phyloP scores from a whole-genome alignment of 108 stramenopile species.

The Discostella stelligeroides region DNA sequence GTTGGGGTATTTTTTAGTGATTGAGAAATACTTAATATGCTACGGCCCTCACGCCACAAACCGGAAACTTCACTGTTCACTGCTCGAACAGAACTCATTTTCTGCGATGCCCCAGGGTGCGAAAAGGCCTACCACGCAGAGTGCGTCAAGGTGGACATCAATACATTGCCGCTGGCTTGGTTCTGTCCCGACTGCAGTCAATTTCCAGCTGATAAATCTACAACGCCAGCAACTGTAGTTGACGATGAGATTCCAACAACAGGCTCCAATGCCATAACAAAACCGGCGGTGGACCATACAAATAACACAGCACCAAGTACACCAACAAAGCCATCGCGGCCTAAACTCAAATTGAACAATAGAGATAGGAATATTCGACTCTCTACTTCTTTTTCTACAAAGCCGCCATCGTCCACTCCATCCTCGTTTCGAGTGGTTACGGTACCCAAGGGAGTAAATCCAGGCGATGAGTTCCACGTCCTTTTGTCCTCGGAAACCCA shows the following conservation, averaged over 20 bases:
- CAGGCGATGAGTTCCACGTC: conserved; percentile 28
- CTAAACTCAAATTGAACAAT: too few species aligned
- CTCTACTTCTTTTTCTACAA: too few species aligned
- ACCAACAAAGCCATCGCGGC: background rate
- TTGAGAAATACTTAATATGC: too few species aligned
- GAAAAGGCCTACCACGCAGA: conserved; percentile 27
- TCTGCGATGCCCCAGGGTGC: conserved; percentile 20
- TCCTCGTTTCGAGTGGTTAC: conserved; percentile 21
- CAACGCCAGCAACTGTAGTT: background rate
- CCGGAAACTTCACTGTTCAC: background rate
- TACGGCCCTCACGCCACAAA: too few species aligned
- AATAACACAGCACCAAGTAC: background rate
- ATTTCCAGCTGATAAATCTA: background rate
- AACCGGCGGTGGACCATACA: background rate
- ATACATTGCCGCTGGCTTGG: conserved; percentile 18
- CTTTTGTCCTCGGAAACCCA: background rate
- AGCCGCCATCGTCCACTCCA: too few species aligned
- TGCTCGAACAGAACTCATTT: conserved; percentile 8
- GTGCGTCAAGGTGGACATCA: conserved; percentile 15
- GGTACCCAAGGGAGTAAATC: conserved; percentile 25
- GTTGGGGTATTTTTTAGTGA: too few species aligned
- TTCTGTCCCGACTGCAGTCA: conserved; percentile 14
- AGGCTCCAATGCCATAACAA: background rate
- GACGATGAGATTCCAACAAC: background rate
- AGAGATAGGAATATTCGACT: too few species aligned